Conservation (phyloP, 352 stramenopile species). For the Chrysophaeum taylorii region DNA sequence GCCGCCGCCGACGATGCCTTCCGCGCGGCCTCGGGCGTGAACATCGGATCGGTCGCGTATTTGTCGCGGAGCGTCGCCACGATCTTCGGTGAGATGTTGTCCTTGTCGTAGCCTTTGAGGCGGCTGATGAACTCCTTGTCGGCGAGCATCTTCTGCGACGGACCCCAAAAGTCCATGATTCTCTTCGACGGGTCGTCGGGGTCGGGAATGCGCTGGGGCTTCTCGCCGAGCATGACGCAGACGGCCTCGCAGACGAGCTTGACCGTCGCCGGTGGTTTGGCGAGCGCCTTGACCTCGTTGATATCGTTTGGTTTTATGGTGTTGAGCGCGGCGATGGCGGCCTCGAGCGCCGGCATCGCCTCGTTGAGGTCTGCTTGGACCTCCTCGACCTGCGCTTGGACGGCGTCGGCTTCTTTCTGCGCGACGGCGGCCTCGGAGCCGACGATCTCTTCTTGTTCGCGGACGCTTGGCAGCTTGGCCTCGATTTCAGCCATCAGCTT, state of each 20-base stretch:
- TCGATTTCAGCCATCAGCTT: constrained; percentile 84
- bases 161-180: constrained; percentile 88
- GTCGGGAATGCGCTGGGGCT: constrained; percentile 76
- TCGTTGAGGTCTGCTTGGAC: constrained; percentile 83
- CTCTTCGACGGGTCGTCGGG: constrained; percentile 73
- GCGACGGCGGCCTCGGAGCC: constrained; percentile 42
- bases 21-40: constrained; percentile 74
- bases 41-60: constrained; percentile 78
- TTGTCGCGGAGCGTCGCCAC: constrained; percentile 56
- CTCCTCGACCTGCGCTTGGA: constrained; percentile 64
- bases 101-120: constrained; percentile 62
- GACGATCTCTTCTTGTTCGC: constrained; percentile 42
- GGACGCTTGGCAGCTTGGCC: constrained; percentile 63
- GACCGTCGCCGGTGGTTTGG: constrained; percentile 76
- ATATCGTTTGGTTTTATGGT: constrained; percentile 81
- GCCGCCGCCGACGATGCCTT: constrained; percentile 80
- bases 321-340: constrained; percentile 77
- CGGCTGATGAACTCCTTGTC: constrained; percentile 77
- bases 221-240: constrained; percentile 85
- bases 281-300: constrained; percentile 80
- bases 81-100: constrained; percentile 45
- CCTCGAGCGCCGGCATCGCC: constrained; percentile 76
- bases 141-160: constrained; percentile 75
- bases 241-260: constrained; percentile 83
- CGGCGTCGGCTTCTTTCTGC: constrained; percentile 50